A percentile compares a stretch with the other conserved stretches of the same genome.
Conservation (phyloP, 495 filamentous ascomycete species). For the Penicillium cataractarum region DNA sequence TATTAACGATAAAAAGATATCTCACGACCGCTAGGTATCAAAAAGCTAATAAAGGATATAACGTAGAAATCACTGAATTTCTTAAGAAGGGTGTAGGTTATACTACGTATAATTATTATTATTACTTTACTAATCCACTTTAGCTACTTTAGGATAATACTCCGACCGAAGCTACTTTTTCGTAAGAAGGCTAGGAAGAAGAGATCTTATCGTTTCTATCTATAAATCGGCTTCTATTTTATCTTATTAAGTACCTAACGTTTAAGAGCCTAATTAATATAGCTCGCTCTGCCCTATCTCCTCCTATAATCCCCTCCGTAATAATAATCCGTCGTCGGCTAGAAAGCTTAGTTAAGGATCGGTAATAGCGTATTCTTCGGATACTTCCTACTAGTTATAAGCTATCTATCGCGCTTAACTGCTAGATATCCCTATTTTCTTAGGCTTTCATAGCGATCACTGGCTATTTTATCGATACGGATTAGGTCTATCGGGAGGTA, state of each 20-base stretch:
- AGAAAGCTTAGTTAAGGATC: neutral
- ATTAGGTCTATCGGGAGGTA: constrained; percentile 18
- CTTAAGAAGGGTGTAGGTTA: too few species aligned
- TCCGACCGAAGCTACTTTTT: neutral
- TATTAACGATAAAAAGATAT: too few species aligned
- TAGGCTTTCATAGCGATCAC: constrained; percentile 17
- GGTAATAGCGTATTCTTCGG: neutral
- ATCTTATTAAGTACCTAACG: constrained; percentile 8
- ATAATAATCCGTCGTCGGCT: neutral
- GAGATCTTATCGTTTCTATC: constrained; percentile 1
- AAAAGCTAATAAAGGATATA: too few species aligned
- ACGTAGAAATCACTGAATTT: too few species aligned
- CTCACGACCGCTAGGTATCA: too few species aligned
- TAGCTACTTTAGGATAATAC: too few species aligned
- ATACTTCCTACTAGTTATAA: neutral
- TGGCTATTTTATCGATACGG: constrained; percentile 10
- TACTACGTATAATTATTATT: too few species aligned
- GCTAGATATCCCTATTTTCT: constrained; percentile 18
- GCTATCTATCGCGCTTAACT: constrained; percentile 18
- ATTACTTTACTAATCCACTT: too few species aligned
- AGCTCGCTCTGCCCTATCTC: neutral
- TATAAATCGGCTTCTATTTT: constrained; percentile 6
- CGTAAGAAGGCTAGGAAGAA: neutral
- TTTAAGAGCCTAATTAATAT: neutral
- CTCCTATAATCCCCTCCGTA: neutral